Conservation (phyloP, 202 grass and related monocot genomes). For the Zizania palustris region DNA sequence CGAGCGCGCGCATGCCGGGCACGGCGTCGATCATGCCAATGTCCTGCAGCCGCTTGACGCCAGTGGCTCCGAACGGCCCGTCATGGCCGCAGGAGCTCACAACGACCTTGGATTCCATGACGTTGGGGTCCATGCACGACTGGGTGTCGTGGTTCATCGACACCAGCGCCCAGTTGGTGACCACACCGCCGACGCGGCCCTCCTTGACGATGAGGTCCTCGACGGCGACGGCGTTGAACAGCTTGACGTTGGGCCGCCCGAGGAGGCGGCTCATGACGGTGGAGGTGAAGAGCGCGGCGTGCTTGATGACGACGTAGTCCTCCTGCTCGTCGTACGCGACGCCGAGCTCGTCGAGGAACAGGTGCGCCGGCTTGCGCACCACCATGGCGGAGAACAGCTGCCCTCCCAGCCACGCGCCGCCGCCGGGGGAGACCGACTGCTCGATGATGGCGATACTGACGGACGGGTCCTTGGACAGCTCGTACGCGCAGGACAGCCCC, state of each 20-base stretch:
- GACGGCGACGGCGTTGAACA: slow-evolving; percentile 84
- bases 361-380: slow-evolving; percentile 77
- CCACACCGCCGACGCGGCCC: slow-evolving; percentile 69
- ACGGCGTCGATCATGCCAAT: slow-evolving; percentile 90
- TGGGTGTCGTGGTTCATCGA: slow-evolving; percentile 92
- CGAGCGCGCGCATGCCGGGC: slow-evolving; percentile 82
- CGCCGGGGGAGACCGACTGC: slow-evolving; percentile 86
- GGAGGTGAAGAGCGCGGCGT: slow-evolving; percentile 93
- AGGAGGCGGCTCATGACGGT: slow-evolving; percentile 80
- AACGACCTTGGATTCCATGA: slow-evolving; percentile 92
- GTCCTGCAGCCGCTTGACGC: slow-evolving; percentile 82
- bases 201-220: slow-evolving; percentile 87
- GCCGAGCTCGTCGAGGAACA: slow-evolving; percentile 79
- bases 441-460: slow-evolving; percentile 70
- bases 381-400: slow-evolving; percentile 91
- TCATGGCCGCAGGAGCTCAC: slow-evolving; percentile 97
- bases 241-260: slow-evolving; percentile 83
- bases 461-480: slow-evolving; percentile 83
- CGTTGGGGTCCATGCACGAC: slow-evolving; percentile 96
- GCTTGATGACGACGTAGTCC: slow-evolving; percentile 79
- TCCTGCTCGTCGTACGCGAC: slow-evolving; percentile 82
- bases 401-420: slow-evolving; percentile 91
- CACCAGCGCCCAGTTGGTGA: slow-evolving; percentile 94
- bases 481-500: slow-evolving; percentile 87
- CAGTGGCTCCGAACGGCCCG: slow-evolving; percentile 84